Base-by-base conservation (phyloP, 345 rosid species). In the Boechera stricta region DNA sequence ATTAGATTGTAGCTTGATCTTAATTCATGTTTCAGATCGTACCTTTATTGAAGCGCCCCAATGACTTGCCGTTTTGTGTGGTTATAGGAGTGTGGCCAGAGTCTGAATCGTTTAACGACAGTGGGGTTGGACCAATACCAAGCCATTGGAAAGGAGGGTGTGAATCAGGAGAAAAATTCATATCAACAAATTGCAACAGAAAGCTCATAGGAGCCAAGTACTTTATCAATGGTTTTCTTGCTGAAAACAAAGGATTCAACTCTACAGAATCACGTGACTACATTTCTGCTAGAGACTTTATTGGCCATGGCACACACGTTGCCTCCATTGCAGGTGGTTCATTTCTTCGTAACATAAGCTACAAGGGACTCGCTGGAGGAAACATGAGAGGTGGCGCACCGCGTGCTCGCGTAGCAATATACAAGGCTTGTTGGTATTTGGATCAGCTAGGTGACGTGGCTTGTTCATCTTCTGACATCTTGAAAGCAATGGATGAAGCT, bases 201-300 rank as follows among this genome's bases (percentile, higher is more conserved):
- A 87, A 87, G 76, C 81, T 87, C 29, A 81, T 87, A 58, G 91
- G 91, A 73, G 89, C 91, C 6, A 79, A 80, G 60, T 85, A 64
- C 61, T 85, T 85, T 49, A 84, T 77, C 36, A 64, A 80, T 2
- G 89, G 91, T 3, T 78, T 84, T 56, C 82, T 82, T 24, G 83
- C 87, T 0, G 73, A 81, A 10, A 81, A 81, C 69, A 36, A 61
- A 56, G 74, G 73, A 67, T 84, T 81, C 66, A 83, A 87, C 65
- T 51, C 89, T 1, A 72, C 74, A 1, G 71, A 66, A 64, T 52
- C 63, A 8, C 73, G 18, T 10, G 83, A 79, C 67, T 85, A 71
- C 51, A 64, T 82, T 24, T 87, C 91, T 13, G 80, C 87, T 7
- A 80, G 87, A 44, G 91, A 85, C 78, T 71, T 70, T 45, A 64